Percentiles rank a stretch among this genome's conserved stretches.
phyloP scores from a whole-genome alignment of 176 grass and related monocot species.

The Juncus inflexus region DNA sequence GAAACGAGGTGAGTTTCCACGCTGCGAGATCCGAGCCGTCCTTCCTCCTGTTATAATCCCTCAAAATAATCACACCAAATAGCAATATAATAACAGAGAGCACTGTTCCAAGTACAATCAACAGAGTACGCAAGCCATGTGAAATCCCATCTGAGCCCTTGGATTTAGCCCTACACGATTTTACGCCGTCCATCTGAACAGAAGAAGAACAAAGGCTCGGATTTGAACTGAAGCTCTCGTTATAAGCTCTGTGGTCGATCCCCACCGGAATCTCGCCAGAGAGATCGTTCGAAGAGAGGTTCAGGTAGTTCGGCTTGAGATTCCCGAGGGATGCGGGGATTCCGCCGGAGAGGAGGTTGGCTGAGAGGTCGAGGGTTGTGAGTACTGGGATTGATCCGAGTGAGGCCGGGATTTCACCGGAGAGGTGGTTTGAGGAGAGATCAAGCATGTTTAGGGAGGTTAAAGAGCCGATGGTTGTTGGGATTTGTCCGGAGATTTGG shows the following conservation, averaged over 20 bases:
- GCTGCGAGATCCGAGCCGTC: conserved; percentile 14
- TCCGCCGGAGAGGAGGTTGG: conserved; percentile 57
- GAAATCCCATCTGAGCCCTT: conserved; percentile 33
- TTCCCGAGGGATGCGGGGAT: conserved; percentile 41
- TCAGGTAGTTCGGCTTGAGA: conserved; percentile 34
- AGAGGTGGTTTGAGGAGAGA: conserved; percentile 48
- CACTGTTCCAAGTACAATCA: conserved; percentile 35
- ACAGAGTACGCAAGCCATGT: conserved; percentile 34
- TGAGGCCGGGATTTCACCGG: conserved; percentile 49
- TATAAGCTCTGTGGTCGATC: conserved; percentile 37
- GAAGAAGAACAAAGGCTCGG: conserved; percentile 50
- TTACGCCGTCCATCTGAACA: conserved; percentile 32
- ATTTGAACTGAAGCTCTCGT: conserved; percentile 63
- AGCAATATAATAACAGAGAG: conserved; percentile 31
- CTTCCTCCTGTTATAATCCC: conserved; percentile 35
- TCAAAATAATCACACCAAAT: conserved; percentile 32
- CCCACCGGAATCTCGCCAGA: conserved; percentile 41
- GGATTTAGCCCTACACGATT: conserved; percentile 17
- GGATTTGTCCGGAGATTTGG: conserved; percentile 47
- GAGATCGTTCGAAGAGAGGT: conserved; percentile 81
- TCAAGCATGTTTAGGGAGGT: conserved; percentile 27
- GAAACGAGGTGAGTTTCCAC: conserved; percentile 82
- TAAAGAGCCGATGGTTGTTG: conserved; percentile 30
- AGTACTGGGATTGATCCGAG: conserved; percentile 43
- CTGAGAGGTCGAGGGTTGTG: conserved; percentile 57